Percentiles rank a stretch among this genome's conserved stretches.
phyloP scores from a whole-genome alignment of 345 rosid genomes.

The Chamaenerion angustifolium region DNA sequence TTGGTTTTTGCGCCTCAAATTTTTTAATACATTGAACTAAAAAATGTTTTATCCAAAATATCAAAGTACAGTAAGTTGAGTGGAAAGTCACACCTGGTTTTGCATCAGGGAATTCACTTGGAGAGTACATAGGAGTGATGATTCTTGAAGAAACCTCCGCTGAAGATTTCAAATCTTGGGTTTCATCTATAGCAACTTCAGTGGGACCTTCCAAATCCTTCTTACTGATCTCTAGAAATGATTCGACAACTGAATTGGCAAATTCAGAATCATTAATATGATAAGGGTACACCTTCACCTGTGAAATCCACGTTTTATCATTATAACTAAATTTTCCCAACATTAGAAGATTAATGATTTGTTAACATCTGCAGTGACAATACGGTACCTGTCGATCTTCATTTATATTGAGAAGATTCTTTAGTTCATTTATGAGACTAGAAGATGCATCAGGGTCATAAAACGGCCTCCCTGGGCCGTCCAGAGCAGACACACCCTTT shows the following conservation, averaged over 20 bases:
- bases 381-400: conserved; percentile 48
- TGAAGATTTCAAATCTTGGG: conserved; percentile 11
- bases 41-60: too few relatives aligned
- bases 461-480: conserved; percentile 64
- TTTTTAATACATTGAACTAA: too few relatives aligned
- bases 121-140: conserved; percentile 36
- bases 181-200: conserved; percentile 12
- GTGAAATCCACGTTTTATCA: conserved; percentile 6
- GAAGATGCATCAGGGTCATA: conserved; percentile 67
- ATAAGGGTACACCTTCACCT: conserved; percentile 52
- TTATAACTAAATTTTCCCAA: not conserved
- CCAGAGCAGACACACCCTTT: conserved; percentile 76
- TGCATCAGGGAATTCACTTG: conserved; percentile 70
- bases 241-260: conserved; percentile 61
- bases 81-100: conserved; percentile 42
- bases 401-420: conserved; percentile 36
- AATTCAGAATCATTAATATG: conserved; percentile 81
- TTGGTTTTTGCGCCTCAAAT: too few relatives aligned
- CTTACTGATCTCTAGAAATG: conserved; percentile 51
- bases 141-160: conserved; percentile 16
- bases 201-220: conserved; percentile 14
- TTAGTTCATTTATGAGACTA: conserved; percentile 47
- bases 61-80: conserved; percentile 3
- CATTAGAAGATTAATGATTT: too few relatives aligned
- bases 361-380: too few relatives aligned